These are phyloP conservation scores for Candida piceae DNA, from an alignment of 805 yeast species.

Conservation along the genomic window DNA sequence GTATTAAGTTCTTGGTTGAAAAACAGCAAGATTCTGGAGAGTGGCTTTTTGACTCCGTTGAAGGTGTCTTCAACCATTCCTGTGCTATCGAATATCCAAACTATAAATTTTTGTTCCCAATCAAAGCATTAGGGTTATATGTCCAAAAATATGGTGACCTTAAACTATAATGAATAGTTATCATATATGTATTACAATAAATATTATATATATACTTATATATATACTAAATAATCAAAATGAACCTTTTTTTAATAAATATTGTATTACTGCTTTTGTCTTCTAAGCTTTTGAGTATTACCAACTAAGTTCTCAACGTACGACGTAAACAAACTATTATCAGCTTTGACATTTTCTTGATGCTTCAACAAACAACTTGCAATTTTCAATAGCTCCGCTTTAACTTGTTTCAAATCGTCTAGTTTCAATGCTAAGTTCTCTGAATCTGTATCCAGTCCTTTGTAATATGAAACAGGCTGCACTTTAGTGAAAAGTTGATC, in stretches of 20 bases:
- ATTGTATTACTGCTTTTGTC: too few relatives aligned
- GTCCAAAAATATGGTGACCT: slow-evolving; percentile 21
- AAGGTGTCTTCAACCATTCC: slow-evolving; percentile 94
- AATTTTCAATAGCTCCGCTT: slow-evolving; percentile 30
- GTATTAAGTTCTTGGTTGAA: slow-evolving; percentile 54
- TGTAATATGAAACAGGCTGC: slow-evolving; percentile 25
- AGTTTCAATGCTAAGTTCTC: slow-evolving; percentile 36
- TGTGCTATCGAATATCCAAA: slow-evolving; percentile 93
- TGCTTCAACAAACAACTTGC: slow-evolving; percentile 46
- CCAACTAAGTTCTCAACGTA: slow-evolving; percentile 90
- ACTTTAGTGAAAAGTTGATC: slow-evolving; percentile 16
- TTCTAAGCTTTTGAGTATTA: slow-evolving; percentile 74
- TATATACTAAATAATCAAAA: too few relatives aligned
- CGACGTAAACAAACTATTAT: slow-evolving; percentile 73
- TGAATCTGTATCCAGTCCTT: slow-evolving; percentile 10
- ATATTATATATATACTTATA: neutral
- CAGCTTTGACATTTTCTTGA: slow-evolving; percentile 46
- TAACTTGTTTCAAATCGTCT: slow-evolving; percentile 33
- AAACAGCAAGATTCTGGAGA: slow-evolving; percentile 76
- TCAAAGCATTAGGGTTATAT: slow-evolving; percentile 85
- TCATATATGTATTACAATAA: neutral
- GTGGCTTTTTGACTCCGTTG: slow-evolving; percentile 79
- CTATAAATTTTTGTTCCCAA: slow-evolving; percentile 82
- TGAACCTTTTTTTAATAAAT: too few relatives aligned
- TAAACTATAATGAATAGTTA: slow-evolving; percentile 4